Percentiles rank a stretch among this genome's conserved stretches.
These are phyloP conservation scores for Chaetomium sp. DNA, from an alignment of 2,329 filamentous ascomycete species.

Conservation along the genomic window DNA sequence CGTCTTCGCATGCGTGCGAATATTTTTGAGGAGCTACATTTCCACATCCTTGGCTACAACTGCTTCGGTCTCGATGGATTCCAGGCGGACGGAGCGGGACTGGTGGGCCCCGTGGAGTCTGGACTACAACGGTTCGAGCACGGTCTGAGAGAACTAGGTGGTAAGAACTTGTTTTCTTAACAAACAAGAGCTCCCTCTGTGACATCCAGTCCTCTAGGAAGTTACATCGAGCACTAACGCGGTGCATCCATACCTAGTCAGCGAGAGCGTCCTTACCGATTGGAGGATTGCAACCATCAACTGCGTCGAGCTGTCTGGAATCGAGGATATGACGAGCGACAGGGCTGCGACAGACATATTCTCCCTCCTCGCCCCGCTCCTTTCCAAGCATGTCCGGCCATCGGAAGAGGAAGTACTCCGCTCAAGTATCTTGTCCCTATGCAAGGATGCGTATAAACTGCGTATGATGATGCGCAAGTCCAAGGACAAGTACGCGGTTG, in stretches of 20 bases:
- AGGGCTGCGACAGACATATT: neutral
- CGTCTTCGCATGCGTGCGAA: constrained; percentile 3
- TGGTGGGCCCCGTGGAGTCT: neutral
- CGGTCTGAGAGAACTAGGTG: neutral
- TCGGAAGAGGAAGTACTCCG: neutral
- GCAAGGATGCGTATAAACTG: constrained; percentile 5
- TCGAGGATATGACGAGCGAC: neutral
- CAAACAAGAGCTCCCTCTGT: neutral
- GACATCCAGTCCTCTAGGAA: neutral
- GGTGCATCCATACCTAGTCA: neutral
- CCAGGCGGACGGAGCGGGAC: neutral
- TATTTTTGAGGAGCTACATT: constrained; percentile 1
- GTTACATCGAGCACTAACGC: neutral
- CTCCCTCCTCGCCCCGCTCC: constrained; percentile 1
- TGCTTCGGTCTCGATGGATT: neutral
- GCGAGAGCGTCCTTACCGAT: neutral
- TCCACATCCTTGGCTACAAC: neutral
- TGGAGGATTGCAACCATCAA: constrained; percentile 11
- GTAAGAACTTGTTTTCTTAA: neutral
- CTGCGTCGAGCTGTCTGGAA: constrained; percentile 1
- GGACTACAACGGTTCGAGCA: neutral
- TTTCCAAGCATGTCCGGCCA: constrained; percentile 1
- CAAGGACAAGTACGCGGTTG: neutral
- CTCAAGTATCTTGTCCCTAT: neutral
- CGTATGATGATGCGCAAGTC: constrained; percentile 9